Evolutionary conservation across 2,329 filamentous ascomycete species (phyloP).

Genomic region (Cadophora sp.): DNA sequence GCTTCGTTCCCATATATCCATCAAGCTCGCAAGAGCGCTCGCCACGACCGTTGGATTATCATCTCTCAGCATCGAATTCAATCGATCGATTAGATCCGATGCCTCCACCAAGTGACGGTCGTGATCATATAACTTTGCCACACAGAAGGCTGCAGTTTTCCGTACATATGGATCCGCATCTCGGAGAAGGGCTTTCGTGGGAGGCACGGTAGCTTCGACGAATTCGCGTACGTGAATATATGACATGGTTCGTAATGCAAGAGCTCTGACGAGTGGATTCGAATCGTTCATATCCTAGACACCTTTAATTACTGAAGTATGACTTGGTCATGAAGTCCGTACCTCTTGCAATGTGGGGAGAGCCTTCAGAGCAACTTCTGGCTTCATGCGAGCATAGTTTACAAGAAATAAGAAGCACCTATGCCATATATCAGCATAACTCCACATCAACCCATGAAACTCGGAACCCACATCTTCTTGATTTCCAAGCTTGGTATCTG

Average conservation of each 20-base stretch:
- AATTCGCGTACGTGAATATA: constrained; percentile 98
- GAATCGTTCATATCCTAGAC: constrained; percentile 87
- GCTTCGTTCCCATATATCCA: constrained; percentile 98
- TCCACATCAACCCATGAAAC: neutral
- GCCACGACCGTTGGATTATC: constrained; percentile 98
- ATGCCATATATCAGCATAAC: constrained; percentile 36
- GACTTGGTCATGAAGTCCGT: constrained; percentile 41
- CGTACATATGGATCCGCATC: constrained; percentile 95
- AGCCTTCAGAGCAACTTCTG: constrained; percentile 92
- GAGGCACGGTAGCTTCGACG: constrained; percentile 85
- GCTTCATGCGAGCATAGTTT: constrained; percentile 94
- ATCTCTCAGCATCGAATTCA: constrained; percentile 89
- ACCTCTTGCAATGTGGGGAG: constrained; percentile 86
- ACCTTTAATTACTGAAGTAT: neutral
- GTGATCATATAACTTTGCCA: constrained; percentile 97
- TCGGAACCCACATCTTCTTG: constrained; percentile 88
- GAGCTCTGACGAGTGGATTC: constrained; percentile 89
- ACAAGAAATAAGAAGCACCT: constrained; percentile 98
- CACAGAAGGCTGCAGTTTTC: constrained; percentile 95
- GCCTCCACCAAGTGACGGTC: constrained; percentile 88
- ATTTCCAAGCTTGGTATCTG: constrained; percentile 93
- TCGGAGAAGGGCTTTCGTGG: constrained; percentile 82
- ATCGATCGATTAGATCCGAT: constrained; percentile 88
- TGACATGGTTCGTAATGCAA: constrained; percentile 93
- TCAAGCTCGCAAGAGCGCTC: constrained; percentile 86